Percentiles rank a stretch among this genome's conserved stretches.
These are phyloP conservation scores for Yarrowia keelungensis DNA, from an alignment of 805 yeast species.

Conservation along the genomic window DNA sequence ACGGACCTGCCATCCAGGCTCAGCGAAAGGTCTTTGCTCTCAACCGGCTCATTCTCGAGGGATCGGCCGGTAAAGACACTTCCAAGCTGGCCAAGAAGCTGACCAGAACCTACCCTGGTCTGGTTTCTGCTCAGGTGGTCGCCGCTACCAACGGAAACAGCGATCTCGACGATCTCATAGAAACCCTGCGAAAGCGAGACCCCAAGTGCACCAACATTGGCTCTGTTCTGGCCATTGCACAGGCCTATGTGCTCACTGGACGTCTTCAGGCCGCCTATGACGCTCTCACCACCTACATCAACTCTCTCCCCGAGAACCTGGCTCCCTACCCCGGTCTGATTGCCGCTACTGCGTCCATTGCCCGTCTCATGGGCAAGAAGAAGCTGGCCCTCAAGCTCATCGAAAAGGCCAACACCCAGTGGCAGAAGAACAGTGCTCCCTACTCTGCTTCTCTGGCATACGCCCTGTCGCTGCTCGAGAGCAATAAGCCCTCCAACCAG, in stretches of 20 bases:
- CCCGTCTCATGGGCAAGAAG: slow-evolving; percentile 56
- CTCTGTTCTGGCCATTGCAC: slow-evolving; percentile 47
- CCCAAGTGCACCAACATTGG: slow-evolving; percentile 45
- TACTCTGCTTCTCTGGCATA: slow-evolving; percentile 44
- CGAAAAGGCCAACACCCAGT: slow-evolving; percentile 47
- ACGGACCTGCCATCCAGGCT: slow-evolving; percentile 37
- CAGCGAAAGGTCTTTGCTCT: slow-evolving; percentile 48
- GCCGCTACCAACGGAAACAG: slow-evolving; percentile 36
- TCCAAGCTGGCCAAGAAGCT: slow-evolving; percentile 43
- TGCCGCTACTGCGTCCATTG: slow-evolving; percentile 58
- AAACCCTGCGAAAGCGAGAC: slow-evolving; percentile 42
- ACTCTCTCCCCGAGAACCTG: slow-evolving; percentile 37
- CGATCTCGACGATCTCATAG: slow-evolving; percentile 32
- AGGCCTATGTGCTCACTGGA: slow-evolving; percentile 43
- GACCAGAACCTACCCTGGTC: slow-evolving; percentile 41
- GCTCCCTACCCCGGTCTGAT: slow-evolving; percentile 57
- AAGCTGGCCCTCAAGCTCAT: slow-evolving; percentile 50
- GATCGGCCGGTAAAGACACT: slow-evolving; percentile 49
- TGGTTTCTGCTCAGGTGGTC: slow-evolving; percentile 39
- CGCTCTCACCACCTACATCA: slow-evolving; percentile 46
- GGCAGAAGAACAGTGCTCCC: slow-evolving; percentile 40
- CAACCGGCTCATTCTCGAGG: slow-evolving; percentile 54
- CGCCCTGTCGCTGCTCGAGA: slow-evolving; percentile 52
- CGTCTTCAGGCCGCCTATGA: slow-evolving; percentile 46
- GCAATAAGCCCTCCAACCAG: slow-evolving; percentile 42